Conservation (phyloP, 2,329 filamentous ascomycete species). For the Aspergillus sp. region DNA sequence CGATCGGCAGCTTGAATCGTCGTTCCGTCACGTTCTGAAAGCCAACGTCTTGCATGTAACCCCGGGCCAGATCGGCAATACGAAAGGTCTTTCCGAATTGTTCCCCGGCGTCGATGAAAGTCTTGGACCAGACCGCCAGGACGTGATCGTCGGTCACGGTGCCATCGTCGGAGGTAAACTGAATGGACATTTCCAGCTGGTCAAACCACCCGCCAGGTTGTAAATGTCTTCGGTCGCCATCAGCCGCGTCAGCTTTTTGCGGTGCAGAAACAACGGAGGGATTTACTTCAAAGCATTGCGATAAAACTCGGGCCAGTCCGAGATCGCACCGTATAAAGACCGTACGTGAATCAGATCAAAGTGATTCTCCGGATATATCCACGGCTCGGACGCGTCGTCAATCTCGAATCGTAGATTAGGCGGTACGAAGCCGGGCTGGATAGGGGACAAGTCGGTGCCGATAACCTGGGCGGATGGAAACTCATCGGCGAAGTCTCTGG, state of each 20-base stretch:
- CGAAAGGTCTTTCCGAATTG: conserved; percentile 32
- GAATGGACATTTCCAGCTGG: conserved; percentile 27
- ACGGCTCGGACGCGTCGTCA: conserved; percentile 61
- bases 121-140: conserved; percentile 25
- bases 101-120: conserved; percentile 30
- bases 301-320: conserved; percentile 25
- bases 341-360: conserved; percentile 56
- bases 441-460: conserved; percentile 63
- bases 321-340: conserved; percentile 22
- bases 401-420: conserved; percentile 69
- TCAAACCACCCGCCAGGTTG: conserved; percentile 27
- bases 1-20: conserved; percentile 30
- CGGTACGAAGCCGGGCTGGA: conserved; percentile 62
- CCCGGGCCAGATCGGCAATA: conserved; percentile 18
- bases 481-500: conserved; percentile 32
- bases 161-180: conserved; percentile 24
- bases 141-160: conserved; percentile 24
- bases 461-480: conserved; percentile 57
- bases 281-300: conserved; percentile 17
- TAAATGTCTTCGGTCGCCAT: conserved; percentile 14
- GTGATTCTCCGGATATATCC: conserved; percentile 48
- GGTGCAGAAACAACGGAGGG: not conserved
- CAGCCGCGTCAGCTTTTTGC: not conserved
- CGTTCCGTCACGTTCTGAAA: conserved; percentile 30
- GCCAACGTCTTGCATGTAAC: conserved; percentile 28